Conservation (phyloP, 306 rosid genomes). For the Cajanus cajan region DNA sequence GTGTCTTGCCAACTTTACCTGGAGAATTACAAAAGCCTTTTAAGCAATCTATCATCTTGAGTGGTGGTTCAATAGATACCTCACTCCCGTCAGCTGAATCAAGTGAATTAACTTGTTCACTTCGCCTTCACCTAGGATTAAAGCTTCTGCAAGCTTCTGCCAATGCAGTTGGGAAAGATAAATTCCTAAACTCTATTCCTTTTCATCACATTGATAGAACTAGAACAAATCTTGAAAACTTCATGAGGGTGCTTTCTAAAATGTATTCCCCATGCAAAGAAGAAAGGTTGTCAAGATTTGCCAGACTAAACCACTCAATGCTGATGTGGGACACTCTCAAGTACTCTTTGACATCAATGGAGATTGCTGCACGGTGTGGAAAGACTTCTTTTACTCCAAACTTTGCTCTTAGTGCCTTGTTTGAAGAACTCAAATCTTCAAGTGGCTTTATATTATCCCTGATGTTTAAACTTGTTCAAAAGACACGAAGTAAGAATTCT, state of each 20-base stretch:
- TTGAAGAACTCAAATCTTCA: constrained; percentile 79
- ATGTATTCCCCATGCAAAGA: constrained; percentile 65
- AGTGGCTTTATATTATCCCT: constrained; percentile 78
- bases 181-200: constrained; percentile 55
- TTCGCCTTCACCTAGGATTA: constrained; percentile 60
- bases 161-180: constrained; percentile 52
- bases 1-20: constrained; percentile 72
- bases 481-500: constrained; percentile 57
- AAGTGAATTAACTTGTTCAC: constrained; percentile 42
- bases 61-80: constrained; percentile 39
- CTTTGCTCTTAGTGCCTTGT: constrained; percentile 62
- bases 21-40: constrained; percentile 51
- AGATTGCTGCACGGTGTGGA: constrained; percentile 86
- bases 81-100: constrained; percentile 33
- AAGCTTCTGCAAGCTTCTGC: constrained; percentile 74
- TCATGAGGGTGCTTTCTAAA: constrained; percentile 67
- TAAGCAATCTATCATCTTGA: constrained; percentile 42
- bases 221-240: constrained; percentile 59
- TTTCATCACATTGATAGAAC: constrained; percentile 40
- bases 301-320: constrained; percentile 65
- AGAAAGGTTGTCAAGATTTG: constrained; percentile 52
- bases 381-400: constrained; percentile 63
- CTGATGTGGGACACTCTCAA: constrained; percentile 93
- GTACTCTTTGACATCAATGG: constrained; percentile 85
- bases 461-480: constrained; percentile 74